Conservation (phyloP, 176 grass and related monocot species). For the Juncus effusus region DNA sequence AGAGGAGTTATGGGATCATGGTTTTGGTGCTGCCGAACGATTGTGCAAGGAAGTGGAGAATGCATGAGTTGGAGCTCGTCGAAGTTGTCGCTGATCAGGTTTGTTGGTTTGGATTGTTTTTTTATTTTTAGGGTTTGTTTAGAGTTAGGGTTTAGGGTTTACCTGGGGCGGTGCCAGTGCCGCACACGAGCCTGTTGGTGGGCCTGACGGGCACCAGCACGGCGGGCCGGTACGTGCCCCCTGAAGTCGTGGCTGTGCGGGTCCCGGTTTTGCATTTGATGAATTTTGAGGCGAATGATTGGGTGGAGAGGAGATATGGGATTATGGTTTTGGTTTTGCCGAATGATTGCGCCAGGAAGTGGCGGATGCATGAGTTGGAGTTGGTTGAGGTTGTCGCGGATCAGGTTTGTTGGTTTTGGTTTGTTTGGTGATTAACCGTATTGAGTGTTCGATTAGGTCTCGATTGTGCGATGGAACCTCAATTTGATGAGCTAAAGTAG, state of each 20-base stretch:
- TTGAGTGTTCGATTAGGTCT: no score
- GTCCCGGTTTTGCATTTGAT: slow-evolving; percentile 76
- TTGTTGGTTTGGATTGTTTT: slow-evolving; percentile 2
- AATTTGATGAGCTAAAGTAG: no score
- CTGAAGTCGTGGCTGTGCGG: slow-evolving; percentile 76
- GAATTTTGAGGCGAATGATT: slow-evolving; percentile 86
- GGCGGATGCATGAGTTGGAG: slow-evolving; percentile 81
- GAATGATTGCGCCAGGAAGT: slow-evolving; percentile 72
- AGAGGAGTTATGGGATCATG: slow-evolving; percentile 86
- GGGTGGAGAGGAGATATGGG: slow-evolving; percentile 75
- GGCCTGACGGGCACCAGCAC: slow-evolving; percentile 6
- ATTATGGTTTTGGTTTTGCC: slow-evolving; percentile 92
- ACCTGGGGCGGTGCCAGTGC: slow-evolving; percentile 22
- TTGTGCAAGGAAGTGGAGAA: slow-evolving; percentile 78
- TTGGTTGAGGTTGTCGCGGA: slow-evolving; percentile 90
- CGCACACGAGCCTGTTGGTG: slow-evolving; percentile 31
- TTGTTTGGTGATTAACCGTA: no score
- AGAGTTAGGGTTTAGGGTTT: no score
- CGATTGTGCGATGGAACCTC: no score
- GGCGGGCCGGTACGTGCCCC: slow-evolving; percentile 57
- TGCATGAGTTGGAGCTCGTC: slow-evolving; percentile 84
- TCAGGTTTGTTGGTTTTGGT: slow-evolving; percentile 48
- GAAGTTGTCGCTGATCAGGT: slow-evolving; percentile 97
- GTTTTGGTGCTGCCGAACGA: slow-evolving; percentile 82
- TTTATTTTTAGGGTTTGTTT: neutral